Conservation (phyloP, 2,329 filamentous ascomycete species). For the Cladosporium sp. region DNA sequence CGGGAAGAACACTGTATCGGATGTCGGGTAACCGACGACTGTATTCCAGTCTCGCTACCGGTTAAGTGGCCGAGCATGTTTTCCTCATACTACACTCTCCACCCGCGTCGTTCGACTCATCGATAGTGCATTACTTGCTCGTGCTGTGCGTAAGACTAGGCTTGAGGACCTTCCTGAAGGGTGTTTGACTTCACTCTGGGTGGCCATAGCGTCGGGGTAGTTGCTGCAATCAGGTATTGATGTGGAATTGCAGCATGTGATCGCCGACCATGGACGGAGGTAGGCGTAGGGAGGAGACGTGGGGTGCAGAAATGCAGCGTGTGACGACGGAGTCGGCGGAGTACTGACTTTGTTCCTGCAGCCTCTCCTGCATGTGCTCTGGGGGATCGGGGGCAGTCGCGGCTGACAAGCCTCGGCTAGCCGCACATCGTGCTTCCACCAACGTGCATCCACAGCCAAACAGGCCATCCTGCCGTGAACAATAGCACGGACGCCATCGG, state of each 20-base stretch:
- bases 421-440: not conserved
- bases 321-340: conserved; percentile 10
- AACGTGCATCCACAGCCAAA: not conserved
- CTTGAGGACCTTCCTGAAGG: conserved; percentile 8
- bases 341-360: not conserved
- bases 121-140: conserved; percentile 2
- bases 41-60: conserved; percentile 3
- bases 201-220: not conserved
- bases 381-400: not conserved
- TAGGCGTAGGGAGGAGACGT: not conserved
- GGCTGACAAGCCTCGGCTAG: not conserved
- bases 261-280: not conserved
- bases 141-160: conserved; percentile 2
- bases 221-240: not conserved
- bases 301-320: conserved; percentile 1
- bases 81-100: not conserved
- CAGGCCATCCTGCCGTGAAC: not conserved
- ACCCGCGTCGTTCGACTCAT: not conserved
- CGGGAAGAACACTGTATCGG: not conserved
- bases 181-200: conserved; percentile 6
- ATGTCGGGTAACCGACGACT: not conserved
- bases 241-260: conserved; percentile 7
- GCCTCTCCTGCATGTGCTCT: not conserved
- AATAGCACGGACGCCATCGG: not conserved
- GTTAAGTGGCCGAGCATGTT: not conserved